Percentiles rank a stretch among this genome's conserved stretches.
Conservation (phyloP, 1,139 yeast species). For the Blastobotrys indianensis region DNA sequence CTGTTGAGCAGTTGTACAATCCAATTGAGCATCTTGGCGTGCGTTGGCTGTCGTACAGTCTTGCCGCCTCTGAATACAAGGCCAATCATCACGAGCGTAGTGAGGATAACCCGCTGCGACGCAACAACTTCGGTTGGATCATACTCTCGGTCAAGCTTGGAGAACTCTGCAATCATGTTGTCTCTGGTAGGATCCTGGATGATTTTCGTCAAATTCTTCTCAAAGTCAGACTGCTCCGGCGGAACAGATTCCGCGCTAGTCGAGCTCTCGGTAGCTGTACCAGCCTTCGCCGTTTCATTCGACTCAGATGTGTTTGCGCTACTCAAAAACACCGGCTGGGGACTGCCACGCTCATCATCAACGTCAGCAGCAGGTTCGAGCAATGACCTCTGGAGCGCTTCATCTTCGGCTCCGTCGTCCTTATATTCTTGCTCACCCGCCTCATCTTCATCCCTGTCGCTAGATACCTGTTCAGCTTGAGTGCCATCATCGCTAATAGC, state of each 20-base stretch:
- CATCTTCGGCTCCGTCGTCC: background rate
- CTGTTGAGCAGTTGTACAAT: background rate
- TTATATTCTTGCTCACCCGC: background rate
- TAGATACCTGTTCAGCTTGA: too few species aligned
- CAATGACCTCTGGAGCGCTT: background rate
- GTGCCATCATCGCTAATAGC: background rate
- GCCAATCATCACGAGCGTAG: conserved; percentile 2
- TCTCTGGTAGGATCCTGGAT: conserved; percentile 1
- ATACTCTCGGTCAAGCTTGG: background rate
- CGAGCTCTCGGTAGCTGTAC: too few species aligned
- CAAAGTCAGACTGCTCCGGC: background rate
- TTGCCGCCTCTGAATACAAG: conserved; percentile 1
- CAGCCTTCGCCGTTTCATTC: too few species aligned
- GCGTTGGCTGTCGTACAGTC: conserved; percentile 8
- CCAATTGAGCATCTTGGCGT: conserved; percentile 7
- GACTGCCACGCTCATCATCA: too few species aligned
- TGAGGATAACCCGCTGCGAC: conserved; percentile 1
- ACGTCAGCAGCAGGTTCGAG: too few species aligned
- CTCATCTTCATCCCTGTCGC: too few species aligned
- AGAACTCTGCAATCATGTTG: background rate
- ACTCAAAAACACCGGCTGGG: too few species aligned
- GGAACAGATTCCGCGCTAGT: background rate
- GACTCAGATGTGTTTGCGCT: too few species aligned
- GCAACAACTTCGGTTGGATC: conserved; percentile 1
- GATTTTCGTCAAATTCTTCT: background rate